These are phyloP conservation scores for Aspergillus coremiiformis DNA, from an alignment of 495 filamentous ascomycete genomes.

Conservation along the genomic window DNA sequence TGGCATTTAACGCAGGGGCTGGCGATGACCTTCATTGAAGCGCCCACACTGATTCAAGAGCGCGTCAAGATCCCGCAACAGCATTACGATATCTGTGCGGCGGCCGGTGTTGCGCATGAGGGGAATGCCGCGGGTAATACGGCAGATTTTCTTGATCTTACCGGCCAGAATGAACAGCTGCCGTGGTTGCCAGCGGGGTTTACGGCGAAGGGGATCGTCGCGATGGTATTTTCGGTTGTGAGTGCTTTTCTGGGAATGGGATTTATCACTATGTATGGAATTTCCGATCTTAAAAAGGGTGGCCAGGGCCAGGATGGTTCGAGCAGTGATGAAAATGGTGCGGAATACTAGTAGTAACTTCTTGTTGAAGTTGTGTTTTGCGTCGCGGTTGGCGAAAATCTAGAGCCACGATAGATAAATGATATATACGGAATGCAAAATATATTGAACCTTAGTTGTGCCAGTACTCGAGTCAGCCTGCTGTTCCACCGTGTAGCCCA, in stretches of 20 bases:
- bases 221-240: slow-evolving; percentile 60
- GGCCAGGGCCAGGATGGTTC: no score
- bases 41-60: slow-evolving; percentile 12
- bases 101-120: slow-evolving; percentile 32
- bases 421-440: no score
- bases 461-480: no score
- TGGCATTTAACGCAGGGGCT: slow-evolving; percentile 41
- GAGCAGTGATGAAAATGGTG: no score
- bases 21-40: slow-evolving; percentile 43
- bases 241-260: slow-evolving; percentile 60
- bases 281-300: slow-evolving; percentile 20
- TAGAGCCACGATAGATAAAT: no score
- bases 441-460: no score
- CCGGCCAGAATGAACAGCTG: slow-evolving; percentile 50
- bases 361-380: no score
- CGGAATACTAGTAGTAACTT: no score
- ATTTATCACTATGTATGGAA: slow-evolving; percentile 60
- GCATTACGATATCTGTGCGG: slow-evolving; percentile 53
- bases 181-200: slow-evolving; percentile 62
- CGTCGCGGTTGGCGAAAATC: no score
- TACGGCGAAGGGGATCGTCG: slow-evolving; percentile 62
- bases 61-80: slow-evolving; percentile 44
- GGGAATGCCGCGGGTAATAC: slow-evolving; percentile 82
- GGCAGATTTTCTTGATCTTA: no score
- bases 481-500: no score